These are phyloP conservation scores for Cordyceps militaris DNA, from an alignment of 2,329 filamentous ascomycete species.

Conservation along the genomic window DNA sequence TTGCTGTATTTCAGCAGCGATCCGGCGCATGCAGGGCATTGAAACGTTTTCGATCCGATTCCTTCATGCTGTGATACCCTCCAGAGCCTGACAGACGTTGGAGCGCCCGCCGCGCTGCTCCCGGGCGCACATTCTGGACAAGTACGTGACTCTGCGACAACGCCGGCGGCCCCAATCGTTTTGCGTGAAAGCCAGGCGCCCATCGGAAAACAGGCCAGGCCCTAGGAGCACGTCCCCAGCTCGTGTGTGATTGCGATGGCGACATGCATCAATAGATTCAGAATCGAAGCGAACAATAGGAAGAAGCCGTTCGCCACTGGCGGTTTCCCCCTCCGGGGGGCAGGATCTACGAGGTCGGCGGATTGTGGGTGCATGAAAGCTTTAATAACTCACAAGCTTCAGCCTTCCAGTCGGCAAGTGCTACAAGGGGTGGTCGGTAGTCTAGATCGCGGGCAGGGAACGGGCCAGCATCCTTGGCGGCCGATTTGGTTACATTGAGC, in stretches of 20 bases:
- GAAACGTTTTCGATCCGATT: not conserved
- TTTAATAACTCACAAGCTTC: not conserved
- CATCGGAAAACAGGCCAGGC: too few relatives aligned
- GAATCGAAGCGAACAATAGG: not conserved
- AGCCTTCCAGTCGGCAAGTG: not conserved
- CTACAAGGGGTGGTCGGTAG: not conserved
- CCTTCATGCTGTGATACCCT: not conserved
- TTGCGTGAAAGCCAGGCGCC: too few relatives aligned
- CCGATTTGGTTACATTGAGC: not conserved
- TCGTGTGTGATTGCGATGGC: not conserved
- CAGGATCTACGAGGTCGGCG: not conserved
- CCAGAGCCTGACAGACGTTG: not conserved
- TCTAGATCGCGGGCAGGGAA: not conserved
- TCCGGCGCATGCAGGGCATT: not conserved
- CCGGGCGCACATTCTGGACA: too few relatives aligned
- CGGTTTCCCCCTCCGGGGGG: not conserved
- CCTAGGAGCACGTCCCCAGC: too few relatives aligned
- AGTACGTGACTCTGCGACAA: not conserved
- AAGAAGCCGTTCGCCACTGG: not conserved
- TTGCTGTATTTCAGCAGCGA: not conserved
- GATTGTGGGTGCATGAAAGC: not conserved
- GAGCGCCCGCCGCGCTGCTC: not conserved
- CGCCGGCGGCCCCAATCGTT: too few relatives aligned
- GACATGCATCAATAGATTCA: constrained; percentile 1
- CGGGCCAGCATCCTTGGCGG: not conserved